Percentiles rank a stretch among this genome's conserved stretches.
phyloP scores from a whole-genome alignment of 2,329 filamentous ascomycete species.

The Sarocladiaceae sp. region DNA sequence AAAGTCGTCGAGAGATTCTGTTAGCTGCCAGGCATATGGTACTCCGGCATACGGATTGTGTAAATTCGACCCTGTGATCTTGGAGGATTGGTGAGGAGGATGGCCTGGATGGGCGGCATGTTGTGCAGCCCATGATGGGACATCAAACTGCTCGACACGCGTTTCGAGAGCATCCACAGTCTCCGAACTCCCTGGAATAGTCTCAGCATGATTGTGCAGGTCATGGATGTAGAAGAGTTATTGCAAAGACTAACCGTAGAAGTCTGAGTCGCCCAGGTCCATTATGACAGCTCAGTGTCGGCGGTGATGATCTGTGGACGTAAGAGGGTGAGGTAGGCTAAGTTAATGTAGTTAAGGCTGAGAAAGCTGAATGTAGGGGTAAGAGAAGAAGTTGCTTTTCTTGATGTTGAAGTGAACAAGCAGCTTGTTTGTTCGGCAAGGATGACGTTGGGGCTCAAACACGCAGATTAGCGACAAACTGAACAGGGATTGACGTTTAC shows the following conservation, averaged over 20 bases:
- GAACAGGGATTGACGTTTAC: too few relatives aligned
- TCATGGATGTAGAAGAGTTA: not conserved
- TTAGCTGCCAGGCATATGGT: constrained; percentile 55
- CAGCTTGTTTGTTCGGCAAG: too few relatives aligned
- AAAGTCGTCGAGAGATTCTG: constrained; percentile 62
- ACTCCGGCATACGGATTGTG: constrained; percentile 58
- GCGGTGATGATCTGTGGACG: too few relatives aligned
- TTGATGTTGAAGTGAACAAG: too few relatives aligned
- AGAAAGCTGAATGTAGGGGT: too few relatives aligned
- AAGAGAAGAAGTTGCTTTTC: too few relatives aligned
- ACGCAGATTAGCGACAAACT: too few relatives aligned
- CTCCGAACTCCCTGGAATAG: constrained; percentile 48
- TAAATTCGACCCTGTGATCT: constrained; percentile 26
- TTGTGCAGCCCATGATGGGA: constrained; percentile 36
- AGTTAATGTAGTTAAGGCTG: too few relatives aligned
- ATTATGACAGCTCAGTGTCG: too few relatives aligned
- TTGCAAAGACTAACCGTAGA: constrained; percentile 42
- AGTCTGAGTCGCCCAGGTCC: constrained; percentile 49
- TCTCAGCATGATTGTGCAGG: not conserved
- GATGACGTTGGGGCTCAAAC: too few relatives aligned
- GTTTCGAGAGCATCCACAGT: constrained; percentile 42
- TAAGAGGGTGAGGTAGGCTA: too few relatives aligned
- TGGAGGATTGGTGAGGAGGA: constrained; percentile 15
- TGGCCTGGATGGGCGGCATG: constrained; percentile 22
- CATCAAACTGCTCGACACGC: constrained; percentile 48